Evolutionary conservation across 257 asterid species (phyloP).

Genomic region (Solanum appendiculatum): DNA sequence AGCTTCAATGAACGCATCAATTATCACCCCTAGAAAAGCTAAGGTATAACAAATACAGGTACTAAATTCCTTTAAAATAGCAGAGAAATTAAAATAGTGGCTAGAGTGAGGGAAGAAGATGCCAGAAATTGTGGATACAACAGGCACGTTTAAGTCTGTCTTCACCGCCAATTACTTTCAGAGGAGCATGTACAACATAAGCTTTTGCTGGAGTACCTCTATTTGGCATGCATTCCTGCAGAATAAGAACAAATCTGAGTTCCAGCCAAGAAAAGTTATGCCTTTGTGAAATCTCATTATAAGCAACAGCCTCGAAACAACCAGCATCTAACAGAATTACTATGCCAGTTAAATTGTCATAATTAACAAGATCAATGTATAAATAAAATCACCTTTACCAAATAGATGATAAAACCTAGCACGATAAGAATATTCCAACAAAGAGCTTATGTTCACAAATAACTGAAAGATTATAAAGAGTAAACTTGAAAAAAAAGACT

Average conservation of each 20-base stretch:
- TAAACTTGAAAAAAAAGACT: too few relatives aligned
- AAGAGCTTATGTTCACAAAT: too few relatives aligned
- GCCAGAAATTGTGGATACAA: slow-evolving; percentile 51
- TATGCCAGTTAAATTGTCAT: too few relatives aligned
- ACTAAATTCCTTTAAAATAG: neutral
- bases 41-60: slow-evolving; percentile 27
- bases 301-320: neutral
- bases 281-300: neutral
- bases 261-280: neutral
- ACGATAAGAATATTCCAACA: too few relatives aligned
- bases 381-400: too few relatives aligned
- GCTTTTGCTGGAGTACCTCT: slow-evolving; percentile 64
- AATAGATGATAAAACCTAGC: too few relatives aligned
- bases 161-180: slow-evolving; percentile 75
- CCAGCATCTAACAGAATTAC: neutral
- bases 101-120: neutral
- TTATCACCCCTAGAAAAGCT: slow-evolving; percentile 70
- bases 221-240: slow-evolving; percentile 61
- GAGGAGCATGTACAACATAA: slow-evolving; percentile 68
- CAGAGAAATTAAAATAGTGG: neutral
- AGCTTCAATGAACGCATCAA: slow-evolving; percentile 71
- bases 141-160: slow-evolving; percentile 71
- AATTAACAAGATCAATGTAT: too few relatives aligned
- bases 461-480: too few relatives aligned
- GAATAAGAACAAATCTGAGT: neutral